Conservation (phyloP, 2,329 filamentous ascomycete genomes). For the Stachybotrys chlorohalonatus region DNA sequence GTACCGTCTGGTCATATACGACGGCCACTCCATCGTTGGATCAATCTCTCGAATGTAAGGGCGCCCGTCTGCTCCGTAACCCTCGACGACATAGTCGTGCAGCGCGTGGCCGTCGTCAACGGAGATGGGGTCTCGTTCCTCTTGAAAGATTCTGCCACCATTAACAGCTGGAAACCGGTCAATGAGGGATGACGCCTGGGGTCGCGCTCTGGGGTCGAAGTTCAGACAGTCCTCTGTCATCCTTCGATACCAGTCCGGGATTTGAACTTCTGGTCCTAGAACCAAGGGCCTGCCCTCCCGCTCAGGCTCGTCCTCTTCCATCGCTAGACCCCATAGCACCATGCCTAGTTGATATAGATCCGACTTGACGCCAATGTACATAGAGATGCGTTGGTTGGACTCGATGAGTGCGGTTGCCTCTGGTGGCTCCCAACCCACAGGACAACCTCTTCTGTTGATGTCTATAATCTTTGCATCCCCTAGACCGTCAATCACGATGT, state of each 20-base stretch:
- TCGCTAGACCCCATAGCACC: conserved; percentile 89
- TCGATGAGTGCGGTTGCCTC: conserved; percentile 81
- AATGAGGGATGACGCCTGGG: conserved; percentile 65
- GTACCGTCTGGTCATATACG: conserved; percentile 10
- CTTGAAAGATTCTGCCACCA: conserved; percentile 5
- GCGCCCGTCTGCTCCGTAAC: conserved; percentile 21
- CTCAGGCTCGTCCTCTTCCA: conserved; percentile 85
- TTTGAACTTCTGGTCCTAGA: conserved; percentile 45
- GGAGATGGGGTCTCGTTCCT: conserved; percentile 23
- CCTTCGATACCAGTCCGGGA: conserved; percentile 71
- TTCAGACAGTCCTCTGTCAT: conserved; percentile 72
- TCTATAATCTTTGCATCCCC: conserved; percentile 95
- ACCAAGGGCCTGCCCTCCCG: conserved; percentile 61
- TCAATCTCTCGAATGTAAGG: conserved; percentile 30
- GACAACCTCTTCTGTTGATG: conserved; percentile 94
- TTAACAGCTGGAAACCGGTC: conserved; percentile 49
- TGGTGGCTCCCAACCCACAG: conserved; percentile 94
- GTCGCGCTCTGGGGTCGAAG: conserved; percentile 60
- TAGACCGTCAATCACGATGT: conserved; percentile 82
- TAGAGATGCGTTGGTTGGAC: conserved; percentile 80
- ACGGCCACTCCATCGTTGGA: conserved; percentile 32
- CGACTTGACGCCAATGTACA: conserved; percentile 98
- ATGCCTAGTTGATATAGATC: conserved; percentile 95
- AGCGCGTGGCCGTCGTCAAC: conserved; percentile 29
- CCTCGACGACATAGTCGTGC: conserved; percentile 29